Evolutionary conservation across 306 rosid species (phyloP).

Genomic region (Quillaja saponaria): DNA sequence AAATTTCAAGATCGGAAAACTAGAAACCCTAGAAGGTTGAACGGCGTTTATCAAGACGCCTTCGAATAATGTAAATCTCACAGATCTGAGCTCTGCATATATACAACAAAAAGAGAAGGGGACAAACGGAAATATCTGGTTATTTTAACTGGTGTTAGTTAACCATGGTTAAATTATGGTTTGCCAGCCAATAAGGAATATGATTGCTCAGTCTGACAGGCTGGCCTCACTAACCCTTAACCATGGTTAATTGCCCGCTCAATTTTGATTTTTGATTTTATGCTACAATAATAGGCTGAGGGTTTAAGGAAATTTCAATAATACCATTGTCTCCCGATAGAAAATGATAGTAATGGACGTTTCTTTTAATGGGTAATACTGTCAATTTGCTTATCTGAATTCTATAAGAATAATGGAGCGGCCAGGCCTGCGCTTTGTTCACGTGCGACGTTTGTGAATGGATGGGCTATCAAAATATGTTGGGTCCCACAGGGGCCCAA

Average conservation of each 20-base stretch:
- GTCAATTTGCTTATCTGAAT: neutral
- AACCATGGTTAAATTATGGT: constrained; percentile 37
- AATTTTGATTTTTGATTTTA: constrained; percentile 30
- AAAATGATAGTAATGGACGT: too few species aligned
- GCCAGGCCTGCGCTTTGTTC: too few species aligned
- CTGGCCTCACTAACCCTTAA: constrained; percentile 32
- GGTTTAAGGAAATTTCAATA: neutral
- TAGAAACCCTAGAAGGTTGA: neutral
- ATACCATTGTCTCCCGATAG: neutral
- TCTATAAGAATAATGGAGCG: too few species aligned
- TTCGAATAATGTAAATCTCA: constrained; percentile 4
- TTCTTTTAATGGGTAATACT: neutral
- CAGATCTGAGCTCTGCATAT: neutral
- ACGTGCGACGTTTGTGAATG: neutral
- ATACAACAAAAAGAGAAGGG: too few species aligned
- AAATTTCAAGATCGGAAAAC: neutral
- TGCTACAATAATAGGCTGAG: neutral
- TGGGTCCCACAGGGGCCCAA: constrained; percentile 20
- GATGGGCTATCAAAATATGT: constrained; percentile 23
- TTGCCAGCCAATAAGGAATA: constrained; percentile 12
- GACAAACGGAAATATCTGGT: constrained; percentile 33
- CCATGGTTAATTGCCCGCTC: neutral
- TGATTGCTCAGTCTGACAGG: constrained; percentile 19
- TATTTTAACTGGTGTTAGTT: constrained; percentile 40
- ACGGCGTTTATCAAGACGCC: constrained; percentile 86